Base-by-base conservation (phyloP, 805 yeast species). In the Candida railenensis region DNA sequence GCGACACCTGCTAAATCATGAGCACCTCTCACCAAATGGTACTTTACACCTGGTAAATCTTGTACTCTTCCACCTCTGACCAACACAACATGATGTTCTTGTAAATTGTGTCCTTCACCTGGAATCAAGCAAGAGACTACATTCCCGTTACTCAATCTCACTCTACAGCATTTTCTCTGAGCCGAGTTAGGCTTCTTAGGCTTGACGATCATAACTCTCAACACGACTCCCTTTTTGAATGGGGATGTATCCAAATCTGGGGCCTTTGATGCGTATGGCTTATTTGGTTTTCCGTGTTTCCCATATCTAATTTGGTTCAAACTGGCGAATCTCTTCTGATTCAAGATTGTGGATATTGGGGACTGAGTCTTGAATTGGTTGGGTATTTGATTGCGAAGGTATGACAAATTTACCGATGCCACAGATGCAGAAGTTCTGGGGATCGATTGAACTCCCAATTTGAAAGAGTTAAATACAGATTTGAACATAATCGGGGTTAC, bases 181-280 rank as follows among this genome's bases (percentile, higher is more conserved):
- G 99, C 97, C 38, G 98, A 92, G 73, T 94, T 94, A 32, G 99
- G 99, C 66, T 94, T 94, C 75, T 94, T 94, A 40, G 99, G 99
- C 67, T 94, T 94, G 55, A 91, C 76, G 45, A 91, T 89, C 94
- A 92, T 87, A 25, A 94, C 96, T 64, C 96, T 80, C 42, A 91
- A 73, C 9, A 94, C 96, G 3, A 94, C 98, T 34, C 97, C 99
- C 56, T 91, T 90, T 56, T 83, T 83, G 58, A 90, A 86, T 1
- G 99, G 99, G 54, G 85, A 80, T n/a, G 66, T 65, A 3, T 84
- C 85, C 48, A 94, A 79, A 67, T 89, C 95, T 4, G 97, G 97
- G 0, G 97, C 78, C 53, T 80, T 82, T 1, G 68, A 65, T 45
- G 69, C 71, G 53, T 68, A 67, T 22, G 84, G 84, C 51, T 78